phyloP scores from a whole-genome alignment of 371 early-diverging fungal species.

The Apophysomyces trapeziformis region DNA sequence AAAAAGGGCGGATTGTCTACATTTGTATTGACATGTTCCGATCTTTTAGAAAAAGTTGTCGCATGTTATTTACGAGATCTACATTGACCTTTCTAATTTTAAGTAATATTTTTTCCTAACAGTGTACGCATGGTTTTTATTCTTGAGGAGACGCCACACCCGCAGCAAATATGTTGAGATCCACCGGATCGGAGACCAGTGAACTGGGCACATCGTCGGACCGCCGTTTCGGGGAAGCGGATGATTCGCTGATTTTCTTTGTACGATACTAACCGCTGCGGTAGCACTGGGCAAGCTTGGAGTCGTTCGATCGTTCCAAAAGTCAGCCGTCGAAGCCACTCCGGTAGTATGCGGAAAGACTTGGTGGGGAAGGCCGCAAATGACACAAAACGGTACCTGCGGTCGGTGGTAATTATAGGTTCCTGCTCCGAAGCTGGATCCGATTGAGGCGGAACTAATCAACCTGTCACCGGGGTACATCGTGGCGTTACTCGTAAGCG shows the following conservation, averaged over 20 bases:
- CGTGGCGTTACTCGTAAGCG: background rate
- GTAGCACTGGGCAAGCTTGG: background rate
- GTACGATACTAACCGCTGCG: background rate
- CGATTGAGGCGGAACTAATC: background rate
- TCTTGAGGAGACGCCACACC: background rate
- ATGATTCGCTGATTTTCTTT: background rate
- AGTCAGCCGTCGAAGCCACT: background rate
- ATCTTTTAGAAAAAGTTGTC: background rate
- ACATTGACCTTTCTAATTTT: background rate
- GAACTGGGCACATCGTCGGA: background rate
- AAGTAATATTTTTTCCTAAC: background rate
- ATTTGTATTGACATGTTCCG: constrained; percentile 6
- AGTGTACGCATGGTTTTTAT: background rate
- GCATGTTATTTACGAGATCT: background rate
- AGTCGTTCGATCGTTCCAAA: constrained; percentile 3
- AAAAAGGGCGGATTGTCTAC: background rate
- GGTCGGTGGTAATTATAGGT: constrained; percentile 3
- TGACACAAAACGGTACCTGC: constrained; percentile 7
- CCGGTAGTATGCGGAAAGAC: background rate
- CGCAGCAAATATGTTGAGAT: background rate
- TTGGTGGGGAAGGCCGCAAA: constrained; percentile 20
- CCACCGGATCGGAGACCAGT: background rate
- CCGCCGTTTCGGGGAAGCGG: background rate
- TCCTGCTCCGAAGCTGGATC: background rate
- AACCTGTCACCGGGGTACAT: background rate